Conservation (phyloP, 148 eudicot species). For the Rhododendron griersonianum region DNA sequence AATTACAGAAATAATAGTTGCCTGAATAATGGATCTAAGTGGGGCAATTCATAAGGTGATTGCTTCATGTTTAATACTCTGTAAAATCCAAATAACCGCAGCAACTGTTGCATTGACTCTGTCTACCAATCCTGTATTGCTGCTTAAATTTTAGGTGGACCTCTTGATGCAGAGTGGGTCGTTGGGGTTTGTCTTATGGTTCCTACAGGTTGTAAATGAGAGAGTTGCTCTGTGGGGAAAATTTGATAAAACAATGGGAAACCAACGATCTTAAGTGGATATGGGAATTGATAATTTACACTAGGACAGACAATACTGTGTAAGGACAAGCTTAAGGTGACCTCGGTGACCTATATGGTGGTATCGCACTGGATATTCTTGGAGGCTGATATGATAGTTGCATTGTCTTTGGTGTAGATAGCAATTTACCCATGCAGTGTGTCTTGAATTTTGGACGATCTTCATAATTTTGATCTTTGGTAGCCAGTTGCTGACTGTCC, state of each 20-base stretch:
- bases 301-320: neutral
- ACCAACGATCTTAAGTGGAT: neutral
- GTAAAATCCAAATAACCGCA: neutral
- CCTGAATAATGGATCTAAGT: neutral
- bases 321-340: neutral
- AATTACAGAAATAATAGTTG: neutral
- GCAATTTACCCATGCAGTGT: neutral
- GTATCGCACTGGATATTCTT: neutral
- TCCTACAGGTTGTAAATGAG: neutral
- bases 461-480: neutral
- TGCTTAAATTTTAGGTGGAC: neutral
- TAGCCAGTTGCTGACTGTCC: neutral
- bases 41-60: neutral
- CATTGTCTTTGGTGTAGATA: neutral
- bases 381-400: neutral
- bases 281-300: neutral
- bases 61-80: neutral
- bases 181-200: neutral
- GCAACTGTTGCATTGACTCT: neutral
- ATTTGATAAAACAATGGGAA: neutral
- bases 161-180: neutral
- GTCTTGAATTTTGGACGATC: neutral
- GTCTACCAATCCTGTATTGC: neutral
- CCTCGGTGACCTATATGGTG: neutral
- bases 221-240: neutral